A percentile compares a stretch with the other conserved stretches of the same genome.
These are phyloP conservation scores for Trichoderma citrinoviride DNA, from an alignment of 2,329 filamentous ascomycete genomes.

Conservation along the genomic window DNA sequence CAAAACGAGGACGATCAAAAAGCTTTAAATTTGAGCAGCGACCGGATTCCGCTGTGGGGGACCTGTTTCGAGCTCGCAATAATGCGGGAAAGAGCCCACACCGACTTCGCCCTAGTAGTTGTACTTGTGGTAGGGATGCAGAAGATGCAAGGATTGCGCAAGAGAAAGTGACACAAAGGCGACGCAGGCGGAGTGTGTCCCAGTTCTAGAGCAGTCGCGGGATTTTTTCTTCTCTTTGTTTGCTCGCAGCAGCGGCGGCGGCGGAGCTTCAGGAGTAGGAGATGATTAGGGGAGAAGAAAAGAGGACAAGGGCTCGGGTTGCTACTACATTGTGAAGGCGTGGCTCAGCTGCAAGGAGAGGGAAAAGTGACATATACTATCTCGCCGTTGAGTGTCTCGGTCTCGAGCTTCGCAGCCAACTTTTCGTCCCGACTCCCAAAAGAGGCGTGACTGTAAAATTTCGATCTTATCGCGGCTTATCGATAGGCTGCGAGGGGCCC, in stretches of 20 bases:
- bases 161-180: neutral
- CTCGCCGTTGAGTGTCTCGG: neutral
- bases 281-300: neutral
- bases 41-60: constrained; percentile 2
- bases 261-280: neutral
- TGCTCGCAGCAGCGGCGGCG: neutral
- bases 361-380: neutral
- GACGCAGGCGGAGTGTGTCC: constrained; percentile 6
- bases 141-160: constrained; percentile 9
- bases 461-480: constrained; percentile 17
- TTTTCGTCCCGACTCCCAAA: constrained; percentile 4
- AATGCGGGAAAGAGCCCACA: constrained; percentile 7
- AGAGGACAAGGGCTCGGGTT: neutral
- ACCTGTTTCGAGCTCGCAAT: neutral
- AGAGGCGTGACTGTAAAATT: constrained; percentile 17
- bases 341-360: constrained; percentile 13
- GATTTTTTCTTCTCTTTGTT: neutral
- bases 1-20: constrained; percentile 9
- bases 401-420: too few species aligned
- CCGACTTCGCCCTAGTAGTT: constrained; percentile 6
- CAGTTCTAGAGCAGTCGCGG: constrained; percentile 17
- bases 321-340: constrained; percentile 10
- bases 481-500: constrained; percentile 10
- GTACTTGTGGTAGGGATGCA: too few species aligned
- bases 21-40: constrained; percentile 5